Conservation (phyloP, 257 asterid genomes). For the Coffea eugenioides region DNA sequence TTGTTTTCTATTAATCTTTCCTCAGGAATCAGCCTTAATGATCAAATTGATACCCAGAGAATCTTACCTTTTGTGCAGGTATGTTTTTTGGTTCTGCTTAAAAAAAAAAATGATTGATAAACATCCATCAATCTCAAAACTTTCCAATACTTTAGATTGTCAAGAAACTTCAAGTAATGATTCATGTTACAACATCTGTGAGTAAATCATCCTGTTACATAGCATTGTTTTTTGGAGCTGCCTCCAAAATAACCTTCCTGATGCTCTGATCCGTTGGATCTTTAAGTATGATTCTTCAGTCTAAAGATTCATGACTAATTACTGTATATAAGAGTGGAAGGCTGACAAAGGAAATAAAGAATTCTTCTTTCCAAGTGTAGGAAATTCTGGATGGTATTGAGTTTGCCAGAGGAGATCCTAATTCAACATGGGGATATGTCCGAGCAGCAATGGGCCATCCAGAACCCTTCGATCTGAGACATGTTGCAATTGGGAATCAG, state of each 20-base stretch:
- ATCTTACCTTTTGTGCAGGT: slow-evolving; percentile 75
- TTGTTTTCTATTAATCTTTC: slow-evolving; percentile 3
- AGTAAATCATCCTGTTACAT: background rate
- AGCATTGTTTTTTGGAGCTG: background rate
- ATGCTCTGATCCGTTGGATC: background rate
- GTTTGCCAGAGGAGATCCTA: slow-evolving; percentile 78
- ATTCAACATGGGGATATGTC: slow-evolving; percentile 86
- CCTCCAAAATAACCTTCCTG: background rate
- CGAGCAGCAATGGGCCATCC: slow-evolving; percentile 93
- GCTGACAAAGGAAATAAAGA: too few species aligned
- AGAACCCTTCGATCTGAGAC: slow-evolving; percentile 79
- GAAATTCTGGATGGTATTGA: slow-evolving; percentile 87
- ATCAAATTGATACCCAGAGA: slow-evolving; percentile 70
- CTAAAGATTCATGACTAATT: background rate
- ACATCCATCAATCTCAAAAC: slow-evolving; percentile 1
- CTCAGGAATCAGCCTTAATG: slow-evolving; percentile 89
- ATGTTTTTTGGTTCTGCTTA: slow-evolving; percentile 14
- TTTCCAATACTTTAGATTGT: background rate
- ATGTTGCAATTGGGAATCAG: slow-evolving; percentile 94
- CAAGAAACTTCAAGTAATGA: background rate
- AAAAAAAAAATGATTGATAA: background rate
- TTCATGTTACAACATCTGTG: background rate
- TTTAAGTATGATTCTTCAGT: background rate
- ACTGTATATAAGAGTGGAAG: too few species aligned
- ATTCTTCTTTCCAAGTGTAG: slow-evolving; percentile 28